Conservation (phyloP, 2,329 filamentous ascomycete species). For the Didymella pinodella region DNA sequence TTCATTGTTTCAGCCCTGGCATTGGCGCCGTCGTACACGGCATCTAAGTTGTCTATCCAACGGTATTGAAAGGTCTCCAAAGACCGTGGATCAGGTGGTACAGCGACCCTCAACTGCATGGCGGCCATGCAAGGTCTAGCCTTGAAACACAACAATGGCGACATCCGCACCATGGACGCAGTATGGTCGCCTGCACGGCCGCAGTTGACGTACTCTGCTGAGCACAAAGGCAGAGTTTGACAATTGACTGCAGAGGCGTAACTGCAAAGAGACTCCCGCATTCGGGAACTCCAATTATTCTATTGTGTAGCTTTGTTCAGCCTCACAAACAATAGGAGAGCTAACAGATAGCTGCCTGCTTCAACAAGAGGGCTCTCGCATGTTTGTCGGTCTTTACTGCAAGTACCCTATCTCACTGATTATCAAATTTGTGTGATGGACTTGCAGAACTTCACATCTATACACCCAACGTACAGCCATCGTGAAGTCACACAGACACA, state of each 20-base stretch:
- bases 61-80: conserved; percentile 12
- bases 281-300: conserved; percentile 30
- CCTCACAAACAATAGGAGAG: conserved; percentile 33
- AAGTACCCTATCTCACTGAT: conserved; percentile 2
- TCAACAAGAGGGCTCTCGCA: conserved; percentile 3
- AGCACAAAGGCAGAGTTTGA: conserved; percentile 31
- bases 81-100: conserved; percentile 11
- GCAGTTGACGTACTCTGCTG: conserved; percentile 10
- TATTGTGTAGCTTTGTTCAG: conserved; percentile 32
- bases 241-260: conserved; percentile 20
- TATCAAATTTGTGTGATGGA: conserved; percentile 15
- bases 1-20: conserved; percentile 15
- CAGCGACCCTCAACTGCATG: conserved; percentile 22
- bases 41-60: conserved; percentile 20
- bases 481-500: neutral
- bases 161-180: conserved; percentile 4
- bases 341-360: conserved; percentile 6
- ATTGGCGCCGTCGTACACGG: conserved; percentile 7
- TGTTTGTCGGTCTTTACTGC: conserved; percentile 1
- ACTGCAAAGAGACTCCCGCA: conserved; percentile 24
- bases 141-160: conserved; percentile 17
- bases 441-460: conserved; percentile 7
- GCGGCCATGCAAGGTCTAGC: conserved; percentile 20
- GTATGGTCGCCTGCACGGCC: conserved; percentile 12
- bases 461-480: neutral